Conservation (phyloP, 805 yeast species). For the Metschnikowia lochheadii region DNA sequence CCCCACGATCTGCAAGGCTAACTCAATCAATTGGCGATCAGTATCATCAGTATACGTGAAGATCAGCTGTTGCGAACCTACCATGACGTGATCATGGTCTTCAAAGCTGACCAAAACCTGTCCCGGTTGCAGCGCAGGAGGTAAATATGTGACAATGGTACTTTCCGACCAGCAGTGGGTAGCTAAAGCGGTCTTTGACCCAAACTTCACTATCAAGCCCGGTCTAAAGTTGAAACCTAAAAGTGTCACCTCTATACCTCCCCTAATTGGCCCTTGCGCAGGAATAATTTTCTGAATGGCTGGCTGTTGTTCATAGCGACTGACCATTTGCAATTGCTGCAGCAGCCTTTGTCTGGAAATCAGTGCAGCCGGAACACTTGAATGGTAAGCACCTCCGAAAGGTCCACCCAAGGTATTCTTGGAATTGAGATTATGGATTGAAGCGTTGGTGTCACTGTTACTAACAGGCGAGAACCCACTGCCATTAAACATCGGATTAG, state of each 20-base stretch:
- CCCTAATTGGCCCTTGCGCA: constrained; percentile 90
- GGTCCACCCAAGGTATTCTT: constrained; percentile 4
- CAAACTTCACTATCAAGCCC: constrained; percentile 82
- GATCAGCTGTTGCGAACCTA: constrained; percentile 47
- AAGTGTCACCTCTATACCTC: constrained; percentile 93
- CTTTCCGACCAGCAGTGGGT: constrained; percentile 96
- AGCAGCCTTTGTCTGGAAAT: constrained; percentile 16
- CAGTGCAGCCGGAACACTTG: constrained; percentile 5
- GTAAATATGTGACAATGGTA: constrained; percentile 88
- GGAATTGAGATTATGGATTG: constrained; percentile 16
- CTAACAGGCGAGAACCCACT: constrained; percentile 44
- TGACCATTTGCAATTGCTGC: constrained; percentile 14
- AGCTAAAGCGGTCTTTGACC: constrained; percentile 70
- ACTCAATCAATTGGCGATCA: constrained; percentile 88
- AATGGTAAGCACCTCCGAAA: constrained; percentile 3
- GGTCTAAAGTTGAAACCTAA: constrained; percentile 83
- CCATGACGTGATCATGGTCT: constrained; percentile 37
- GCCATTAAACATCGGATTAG: constrained; percentile 39
- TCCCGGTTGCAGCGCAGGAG: constrained; percentile 87
- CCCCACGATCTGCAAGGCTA: constrained; percentile 95
- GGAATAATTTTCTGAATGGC: constrained; percentile 84
- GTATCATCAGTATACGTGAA: constrained; percentile 95
- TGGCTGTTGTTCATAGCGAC: constrained; percentile 13
- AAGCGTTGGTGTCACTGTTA: constrained; percentile 42
- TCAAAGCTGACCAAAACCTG: constrained; percentile 87